Evolutionary conservation across 2,329 filamentous ascomycete genomes (phyloP).

Genomic region (Diplodia sapinea): DNA sequence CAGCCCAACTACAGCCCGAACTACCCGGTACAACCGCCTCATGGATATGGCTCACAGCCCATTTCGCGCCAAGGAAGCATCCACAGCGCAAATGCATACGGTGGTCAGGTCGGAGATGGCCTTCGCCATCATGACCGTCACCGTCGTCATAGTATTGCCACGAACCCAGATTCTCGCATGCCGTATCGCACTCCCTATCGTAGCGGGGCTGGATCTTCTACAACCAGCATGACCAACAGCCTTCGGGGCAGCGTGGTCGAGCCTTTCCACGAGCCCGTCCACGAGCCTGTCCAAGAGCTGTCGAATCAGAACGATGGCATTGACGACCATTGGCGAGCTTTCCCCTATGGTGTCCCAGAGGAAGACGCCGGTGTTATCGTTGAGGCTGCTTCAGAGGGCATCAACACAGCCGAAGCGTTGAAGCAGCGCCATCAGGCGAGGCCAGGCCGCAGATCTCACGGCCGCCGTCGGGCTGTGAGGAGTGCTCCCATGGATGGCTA

Average conservation of each 20-base stretch:
- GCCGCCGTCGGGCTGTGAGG: background rate
- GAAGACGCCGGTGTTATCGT: background rate
- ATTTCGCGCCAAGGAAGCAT: constrained; percentile 18
- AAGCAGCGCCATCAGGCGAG: background rate
- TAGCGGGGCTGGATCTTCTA: constrained; percentile 1
- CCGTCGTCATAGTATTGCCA: constrained; percentile 37
- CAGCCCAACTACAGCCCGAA: constrained; percentile 28
- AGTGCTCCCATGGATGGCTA: constrained; percentile 12
- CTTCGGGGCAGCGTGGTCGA: background rate
- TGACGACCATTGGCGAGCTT: background rate
- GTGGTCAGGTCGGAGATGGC: constrained; percentile 17
- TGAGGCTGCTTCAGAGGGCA: background rate
- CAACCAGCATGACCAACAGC: constrained; percentile 21
- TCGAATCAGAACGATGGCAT: background rate
- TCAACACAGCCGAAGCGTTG: background rate
- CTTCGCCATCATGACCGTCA: constrained; percentile 5
- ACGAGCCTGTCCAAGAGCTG: background rate
- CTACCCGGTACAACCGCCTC: constrained; percentile 2
- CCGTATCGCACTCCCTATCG: constrained; percentile 25
- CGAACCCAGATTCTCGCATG: constrained; percentile 40
- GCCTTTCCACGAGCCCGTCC: constrained; percentile 9
- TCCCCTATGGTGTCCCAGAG: background rate
- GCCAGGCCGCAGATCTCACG: background rate
- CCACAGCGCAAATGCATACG: constrained; percentile 5
- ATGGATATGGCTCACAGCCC: constrained; percentile 1